Percentiles rank a stretch among this genome's conserved stretches.
These are phyloP conservation scores for Cinchona pubescens DNA, from an alignment of 257 asterid species.

Conservation along the genomic window DNA sequence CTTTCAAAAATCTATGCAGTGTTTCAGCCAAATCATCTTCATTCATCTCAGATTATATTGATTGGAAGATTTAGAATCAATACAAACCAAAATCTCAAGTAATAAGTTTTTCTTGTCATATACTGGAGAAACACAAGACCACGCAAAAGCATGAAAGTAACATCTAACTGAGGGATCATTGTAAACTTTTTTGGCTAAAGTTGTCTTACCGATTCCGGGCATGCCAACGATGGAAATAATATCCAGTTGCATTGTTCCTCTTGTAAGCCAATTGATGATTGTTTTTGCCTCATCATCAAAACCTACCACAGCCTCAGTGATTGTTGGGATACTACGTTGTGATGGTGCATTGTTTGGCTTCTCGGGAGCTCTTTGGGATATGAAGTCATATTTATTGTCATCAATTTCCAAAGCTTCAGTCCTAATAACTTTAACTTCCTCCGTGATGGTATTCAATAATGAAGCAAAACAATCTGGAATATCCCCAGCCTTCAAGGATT, in stretches of 20 bases:
- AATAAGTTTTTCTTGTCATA: neutral
- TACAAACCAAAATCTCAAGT: neutral
- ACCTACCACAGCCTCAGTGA: slow-evolving; percentile 16
- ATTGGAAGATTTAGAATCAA: too few relatives aligned
- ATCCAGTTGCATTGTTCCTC: neutral
- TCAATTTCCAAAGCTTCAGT: neutral
- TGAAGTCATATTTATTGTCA: neutral
- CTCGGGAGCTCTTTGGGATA: neutral
- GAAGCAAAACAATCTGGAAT: neutral
- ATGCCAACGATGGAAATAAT: too few relatives aligned
- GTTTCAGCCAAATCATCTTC: neutral
- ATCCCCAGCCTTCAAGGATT: neutral
- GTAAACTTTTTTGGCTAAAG: too few relatives aligned
- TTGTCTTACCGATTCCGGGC: too few relatives aligned
- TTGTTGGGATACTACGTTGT: neutral
- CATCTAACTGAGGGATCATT: too few relatives aligned
- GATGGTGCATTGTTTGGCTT: neutral
- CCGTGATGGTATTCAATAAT: neutral
- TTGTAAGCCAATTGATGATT: neutral
- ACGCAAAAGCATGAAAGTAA: too few relatives aligned
- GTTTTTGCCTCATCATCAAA: neutral
- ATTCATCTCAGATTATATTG: too few relatives aligned
- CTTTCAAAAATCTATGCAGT: neutral
- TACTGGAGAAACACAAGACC: neutral
- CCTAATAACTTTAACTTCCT: neutral